Percentiles rank a stretch among this genome's conserved stretches.
These are phyloP conservation scores for Metschnikowia rubicola DNA, from an alignment of 805 yeast genomes.

Conservation along the genomic window DNA sequence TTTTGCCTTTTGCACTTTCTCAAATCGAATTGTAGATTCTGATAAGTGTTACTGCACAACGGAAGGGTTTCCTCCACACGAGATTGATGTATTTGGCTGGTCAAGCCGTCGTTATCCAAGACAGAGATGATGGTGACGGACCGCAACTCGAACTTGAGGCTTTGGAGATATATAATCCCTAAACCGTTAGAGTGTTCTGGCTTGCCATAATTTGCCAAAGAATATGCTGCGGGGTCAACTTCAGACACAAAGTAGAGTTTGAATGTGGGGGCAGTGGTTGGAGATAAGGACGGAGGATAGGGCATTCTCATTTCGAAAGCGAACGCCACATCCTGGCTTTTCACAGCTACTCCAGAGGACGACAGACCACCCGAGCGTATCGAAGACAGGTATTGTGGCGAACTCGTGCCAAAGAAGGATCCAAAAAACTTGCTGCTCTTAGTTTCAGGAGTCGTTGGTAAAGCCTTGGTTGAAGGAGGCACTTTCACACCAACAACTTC, in stretches of 20 bases:
- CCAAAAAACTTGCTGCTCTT: conserved; percentile 9
- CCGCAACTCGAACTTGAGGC: conserved; percentile 31
- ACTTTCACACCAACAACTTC: conserved; percentile 15
- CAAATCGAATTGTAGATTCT: conserved; percentile 39
- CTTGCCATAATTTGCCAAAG: conserved; percentile 28
- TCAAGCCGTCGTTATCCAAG: conserved; percentile 20
- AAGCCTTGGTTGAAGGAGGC: conserved; percentile 1
- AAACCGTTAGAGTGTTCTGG: conserved; percentile 45
- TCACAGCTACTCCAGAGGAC: neutral
- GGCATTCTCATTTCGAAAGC: conserved; percentile 48
- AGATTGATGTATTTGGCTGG: conserved; percentile 25
- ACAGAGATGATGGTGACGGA: conserved; percentile 26
- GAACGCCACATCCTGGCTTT: conserved; percentile 32
- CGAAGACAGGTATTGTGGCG: neutral
- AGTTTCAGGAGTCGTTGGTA: conserved; percentile 8
- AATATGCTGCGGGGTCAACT: conserved; percentile 27
- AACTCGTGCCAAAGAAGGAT: conserved; percentile 8
- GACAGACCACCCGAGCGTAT: conserved; percentile 1
- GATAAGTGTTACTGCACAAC: conserved; percentile 32
- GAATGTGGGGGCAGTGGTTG: conserved; percentile 38
- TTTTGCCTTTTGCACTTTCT: conserved; percentile 28
- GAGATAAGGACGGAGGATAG: conserved; percentile 46
- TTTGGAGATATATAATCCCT: conserved; percentile 43
- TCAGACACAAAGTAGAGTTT: conserved; percentile 30
- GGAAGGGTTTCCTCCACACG: conserved; percentile 22